Evolutionary conservation across 805 yeast genomes (phyloP), one percentile per base, ranked within the genome.

Genomic region (Scheffersomyces stipitis): DNA sequence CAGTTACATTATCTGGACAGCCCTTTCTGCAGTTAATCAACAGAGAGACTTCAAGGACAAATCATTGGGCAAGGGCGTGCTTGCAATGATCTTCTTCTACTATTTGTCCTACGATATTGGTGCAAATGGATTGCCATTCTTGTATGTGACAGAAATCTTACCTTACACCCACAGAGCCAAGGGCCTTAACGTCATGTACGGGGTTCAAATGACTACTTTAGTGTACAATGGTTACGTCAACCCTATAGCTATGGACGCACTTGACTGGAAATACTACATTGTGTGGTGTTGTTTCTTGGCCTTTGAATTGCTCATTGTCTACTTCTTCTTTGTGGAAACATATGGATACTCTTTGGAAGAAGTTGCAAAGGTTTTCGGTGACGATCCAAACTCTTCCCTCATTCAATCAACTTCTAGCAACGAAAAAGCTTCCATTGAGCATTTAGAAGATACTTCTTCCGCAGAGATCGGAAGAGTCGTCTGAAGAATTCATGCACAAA

Each of bases 51-150:
- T 67, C 46, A 52, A 59, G 38, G 62, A 73, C 39, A 69, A 69
- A 42, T 15, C 56, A 3, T 52, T 66, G 18, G 73, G 71, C 33
- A 60, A 61, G 37, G 80, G 75, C 41, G 76, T 73, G 16, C 62
- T 67, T 49, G 75, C 75, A 5, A 69, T 76, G 73, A 70, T 76
- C 34, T 75, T 73, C 66, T 48, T 74, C 24, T 72, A 61, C 66
- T 62, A 64, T 52, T 48, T 54, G 35, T 58, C 63, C 28, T 74
- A 72, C 55, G 61, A 69, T 46, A 53, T 64, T 30, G 73, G 73
- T 27, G 49, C 59, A 35, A 69, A 71, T 38, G 77, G 77, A 34
- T 59, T 73, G 37, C 74, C 76, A 34, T 65, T 54, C 50, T 47
- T 71, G 30, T 75, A 75, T 49, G 47, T 66, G 34, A 70, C 79